Percentiles rank a stretch among this genome's conserved stretches.
Conservation (phyloP, 306 rosid species). For the Rosa persica region DNA sequence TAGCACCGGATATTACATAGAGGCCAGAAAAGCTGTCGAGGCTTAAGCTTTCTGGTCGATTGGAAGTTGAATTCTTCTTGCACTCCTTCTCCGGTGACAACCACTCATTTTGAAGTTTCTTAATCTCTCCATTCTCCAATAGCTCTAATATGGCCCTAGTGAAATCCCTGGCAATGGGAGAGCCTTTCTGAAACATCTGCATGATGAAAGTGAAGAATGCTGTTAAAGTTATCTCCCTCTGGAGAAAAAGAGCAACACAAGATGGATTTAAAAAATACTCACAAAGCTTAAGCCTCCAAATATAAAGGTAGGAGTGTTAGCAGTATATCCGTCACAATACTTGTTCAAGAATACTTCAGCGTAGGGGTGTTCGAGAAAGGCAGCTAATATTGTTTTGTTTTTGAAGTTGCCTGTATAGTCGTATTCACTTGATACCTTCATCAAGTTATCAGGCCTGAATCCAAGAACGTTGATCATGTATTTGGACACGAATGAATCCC, state of each 20-base stretch:
- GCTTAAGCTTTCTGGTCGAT: conserved; percentile 32
- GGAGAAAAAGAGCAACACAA: not conserved
- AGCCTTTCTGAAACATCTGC: conserved; percentile 63
- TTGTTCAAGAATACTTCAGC: conserved; percentile 43
- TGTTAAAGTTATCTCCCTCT: not conserved
- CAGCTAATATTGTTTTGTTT: conserved; percentile 42
- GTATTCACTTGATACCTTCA: conserved; percentile 24
- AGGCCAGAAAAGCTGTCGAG: conserved; percentile 51
- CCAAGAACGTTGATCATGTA: conserved; percentile 35
- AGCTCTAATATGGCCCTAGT: conserved; percentile 48
- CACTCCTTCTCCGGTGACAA: conserved; percentile 27
- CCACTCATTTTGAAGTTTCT: conserved; percentile 42
- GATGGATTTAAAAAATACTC: conserved; percentile 17
- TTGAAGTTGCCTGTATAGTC: conserved; percentile 29
- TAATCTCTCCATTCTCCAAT: conserved; percentile 37
- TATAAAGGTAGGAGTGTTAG: conserved; percentile 34
- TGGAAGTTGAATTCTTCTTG: conserved; percentile 16
- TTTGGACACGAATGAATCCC: conserved; percentile 49
- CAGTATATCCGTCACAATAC: conserved; percentile 44
- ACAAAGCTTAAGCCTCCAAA: conserved; percentile 73
- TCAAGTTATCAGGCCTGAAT: conserved; percentile 37
- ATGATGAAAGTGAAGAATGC: not conserved
- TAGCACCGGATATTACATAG: conserved; percentile 42
- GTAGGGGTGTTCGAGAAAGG: conserved; percentile 63
- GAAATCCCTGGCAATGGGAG: conserved; percentile 52